phyloP scores from a whole-genome alignment of 2,329 filamentous ascomycete genomes.

The Fusarium coffeatum region DNA sequence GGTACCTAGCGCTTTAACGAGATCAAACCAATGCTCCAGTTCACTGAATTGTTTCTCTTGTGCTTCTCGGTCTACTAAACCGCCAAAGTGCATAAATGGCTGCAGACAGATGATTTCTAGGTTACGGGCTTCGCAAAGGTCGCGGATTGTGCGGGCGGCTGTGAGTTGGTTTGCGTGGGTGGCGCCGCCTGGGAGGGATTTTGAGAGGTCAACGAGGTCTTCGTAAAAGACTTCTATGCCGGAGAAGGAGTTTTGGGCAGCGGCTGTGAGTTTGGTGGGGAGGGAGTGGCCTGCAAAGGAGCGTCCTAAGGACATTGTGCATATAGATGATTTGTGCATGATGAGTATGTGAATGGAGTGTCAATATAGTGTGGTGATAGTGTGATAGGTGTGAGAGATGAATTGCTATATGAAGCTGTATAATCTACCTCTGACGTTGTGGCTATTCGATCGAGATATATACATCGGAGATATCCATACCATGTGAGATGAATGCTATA shows the following conservation, averaged over 20 bases:
- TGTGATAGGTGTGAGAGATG: not conserved
- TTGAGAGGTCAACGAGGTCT: slow-evolving; percentile 73
- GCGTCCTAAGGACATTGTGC: slow-evolving; percentile 81
- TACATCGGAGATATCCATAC: slow-evolving; percentile 12
- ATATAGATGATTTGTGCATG: slow-evolving; percentile 74
- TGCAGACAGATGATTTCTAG: slow-evolving; percentile 74
- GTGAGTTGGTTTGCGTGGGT: slow-evolving; percentile 59
- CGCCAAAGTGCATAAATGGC: slow-evolving; percentile 83
- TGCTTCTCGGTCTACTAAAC: slow-evolving; percentile 70
- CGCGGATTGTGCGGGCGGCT: slow-evolving; percentile 68
- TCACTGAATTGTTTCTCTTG: slow-evolving; percentile 70
- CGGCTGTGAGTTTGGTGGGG: slow-evolving; percentile 74
- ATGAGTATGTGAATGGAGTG: not conserved
- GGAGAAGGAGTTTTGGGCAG: slow-evolving; percentile 70
- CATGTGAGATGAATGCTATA: slow-evolving; percentile 1
- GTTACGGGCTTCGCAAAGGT: slow-evolving; percentile 14
- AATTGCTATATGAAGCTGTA: not conserved
- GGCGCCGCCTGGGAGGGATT: slow-evolving; percentile 56
- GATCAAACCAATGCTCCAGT: slow-evolving; percentile 75
- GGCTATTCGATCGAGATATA: slow-evolving; percentile 26
- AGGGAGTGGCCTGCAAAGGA: slow-evolving; percentile 75
- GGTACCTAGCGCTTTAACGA: slow-evolving; percentile 72
- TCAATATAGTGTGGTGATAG: too few species aligned
- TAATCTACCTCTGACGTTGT: slow-evolving; percentile 20
- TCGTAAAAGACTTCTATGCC: slow-evolving; percentile 84